A percentile compares a stretch with the other conserved stretches of the same genome.
Conservation (phyloP, 2,329 filamentous ascomycete genomes). For the Penicillium palitans region DNA sequence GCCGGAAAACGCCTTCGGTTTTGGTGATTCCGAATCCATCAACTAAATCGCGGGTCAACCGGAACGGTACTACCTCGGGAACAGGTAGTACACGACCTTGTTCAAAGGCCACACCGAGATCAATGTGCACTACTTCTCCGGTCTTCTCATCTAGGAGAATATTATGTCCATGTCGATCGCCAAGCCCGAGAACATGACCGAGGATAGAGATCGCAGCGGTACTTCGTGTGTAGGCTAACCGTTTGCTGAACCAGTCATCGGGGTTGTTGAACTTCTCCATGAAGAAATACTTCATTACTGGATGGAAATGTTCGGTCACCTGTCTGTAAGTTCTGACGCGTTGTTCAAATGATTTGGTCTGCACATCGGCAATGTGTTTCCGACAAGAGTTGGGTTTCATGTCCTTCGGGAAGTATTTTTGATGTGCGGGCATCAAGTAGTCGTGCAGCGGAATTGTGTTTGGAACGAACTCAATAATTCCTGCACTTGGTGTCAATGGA, state of each 20-base stretch:
- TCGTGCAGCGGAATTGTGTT: slow-evolving; percentile 91
- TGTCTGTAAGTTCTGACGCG: slow-evolving; percentile 75
- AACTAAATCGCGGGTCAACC: slow-evolving; percentile 88
- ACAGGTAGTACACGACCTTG: slow-evolving; percentile 92
- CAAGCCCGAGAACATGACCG: slow-evolving; percentile 86
- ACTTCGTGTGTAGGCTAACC: slow-evolving; percentile 87
- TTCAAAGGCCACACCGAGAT: slow-evolving; percentile 95
- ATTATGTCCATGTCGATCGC: slow-evolving; percentile 94
- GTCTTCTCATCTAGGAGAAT: slow-evolving; percentile 87
- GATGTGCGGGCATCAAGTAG: slow-evolving; percentile 87
- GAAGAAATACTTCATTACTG: slow-evolving; percentile 95
- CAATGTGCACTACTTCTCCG: slow-evolving; percentile 94
- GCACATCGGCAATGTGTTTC: slow-evolving; percentile 73
- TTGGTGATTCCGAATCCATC: slow-evolving; percentile 96
- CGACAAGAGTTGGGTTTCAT: slow-evolving; percentile 74
- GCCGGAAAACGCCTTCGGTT: slow-evolving; percentile 91
- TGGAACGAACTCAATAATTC: slow-evolving; percentile 94
- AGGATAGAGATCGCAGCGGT: slow-evolving; percentile 95
- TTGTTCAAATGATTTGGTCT: slow-evolving; percentile 66
- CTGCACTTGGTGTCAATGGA: slow-evolving; percentile 78
- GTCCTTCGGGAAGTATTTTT: slow-evolving; percentile 81
- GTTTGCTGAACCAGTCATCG: slow-evolving; percentile 90
- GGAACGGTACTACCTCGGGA: slow-evolving; percentile 93
- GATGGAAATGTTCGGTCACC: slow-evolving; percentile 79
- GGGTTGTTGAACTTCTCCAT: slow-evolving; percentile 92